Base-by-base conservation (phyloP, 73 alveolate species). In the Vitrella brassicaformis region DNA sequence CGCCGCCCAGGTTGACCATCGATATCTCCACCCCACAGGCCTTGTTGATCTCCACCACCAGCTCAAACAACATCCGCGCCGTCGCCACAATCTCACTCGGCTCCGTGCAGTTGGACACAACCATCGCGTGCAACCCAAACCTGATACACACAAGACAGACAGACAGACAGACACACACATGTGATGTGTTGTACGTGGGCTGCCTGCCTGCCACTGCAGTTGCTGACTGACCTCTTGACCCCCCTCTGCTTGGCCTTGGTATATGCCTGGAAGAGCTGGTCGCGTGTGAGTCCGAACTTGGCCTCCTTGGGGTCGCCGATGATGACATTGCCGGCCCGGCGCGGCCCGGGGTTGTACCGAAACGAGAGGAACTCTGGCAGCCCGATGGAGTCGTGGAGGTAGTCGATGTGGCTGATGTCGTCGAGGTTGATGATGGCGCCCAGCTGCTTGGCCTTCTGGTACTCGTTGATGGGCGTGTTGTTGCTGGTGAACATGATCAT, bases 101-200 rank as follows among this genome's bases (percentile, higher is more conserved):
- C 30, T 39, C 45, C 81, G 66, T 26, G 32, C 84, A 72, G 73
- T 84, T 84, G 47, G 88, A 78, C 66, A 81, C 90, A 25, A 84
- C 83, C 87, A 84, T 78, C 31, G 87, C 80, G 70, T 84, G 90
- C 22, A 84, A 73, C 30, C 90, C 90, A 31, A 84, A 84, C 27
- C 85, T 25, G 67, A 39, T n/a, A n/a, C n/a, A n/a, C n/a, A n/a
- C n/a, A n/a, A n/a, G n/a, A 39, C 56, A 39, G 22, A 39, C 56
- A 14, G 22, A 39, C 56, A 39, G 56, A 39, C 4, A 39, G 4
- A 14, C 56, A 39, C 56, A 39, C 56, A 39, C 56, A 39, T 14
- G 56, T 4, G n/a, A n/a, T n/a, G n/a, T n/a, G n/a, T n/a, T n/a
- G n/a, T n/a, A n/a, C n/a, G n/a, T n/a, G n/a, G n/a, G n/a, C n/a